Evolutionary conservation across 768 basidiomycete species (phyloP).

Genomic region (Lactifluus pinguis): DNA sequence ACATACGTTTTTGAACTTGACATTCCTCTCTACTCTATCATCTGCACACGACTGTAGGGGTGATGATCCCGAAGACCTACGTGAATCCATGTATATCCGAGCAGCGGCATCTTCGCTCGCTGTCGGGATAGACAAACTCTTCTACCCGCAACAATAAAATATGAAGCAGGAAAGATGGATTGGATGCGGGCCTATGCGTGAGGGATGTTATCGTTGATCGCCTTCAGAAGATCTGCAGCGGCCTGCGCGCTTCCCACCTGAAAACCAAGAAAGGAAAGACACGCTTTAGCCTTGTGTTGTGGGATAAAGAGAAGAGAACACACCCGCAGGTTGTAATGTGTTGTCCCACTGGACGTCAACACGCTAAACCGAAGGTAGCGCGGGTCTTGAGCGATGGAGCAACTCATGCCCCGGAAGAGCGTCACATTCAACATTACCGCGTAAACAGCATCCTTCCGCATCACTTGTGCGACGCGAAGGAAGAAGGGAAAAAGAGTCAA

Average conservation of each 20-base stretch:
- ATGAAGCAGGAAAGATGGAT: background rate
- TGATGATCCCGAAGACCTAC: background rate
- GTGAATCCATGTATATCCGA: background rate
- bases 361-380: too few relatives aligned
- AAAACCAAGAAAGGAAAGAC: background rate
- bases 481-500: background rate
- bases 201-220: conserved; percentile 15
- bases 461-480: conserved; percentile 39
- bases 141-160: conserved; percentile 5
- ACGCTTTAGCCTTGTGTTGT: background rate
- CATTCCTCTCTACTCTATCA: conserved; percentile 5
- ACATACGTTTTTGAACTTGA: conserved; percentile 1
- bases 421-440: too few relatives aligned
- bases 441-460: conserved; percentile 84
- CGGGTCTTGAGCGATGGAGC: too few relatives aligned
- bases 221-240: conserved; percentile 11
- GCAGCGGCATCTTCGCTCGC: background rate
- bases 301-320: conserved; percentile 20
- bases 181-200: background rate
- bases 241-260: conserved; percentile 17
- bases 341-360: too few relatives aligned
- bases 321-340: conserved; percentile 68
- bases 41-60: background rate
- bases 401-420: too few relatives aligned
- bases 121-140: background rate